Evolutionary conservation across 148 eudicot species (phyloP).

Genomic region (Chenopodium suecicum): DNA sequence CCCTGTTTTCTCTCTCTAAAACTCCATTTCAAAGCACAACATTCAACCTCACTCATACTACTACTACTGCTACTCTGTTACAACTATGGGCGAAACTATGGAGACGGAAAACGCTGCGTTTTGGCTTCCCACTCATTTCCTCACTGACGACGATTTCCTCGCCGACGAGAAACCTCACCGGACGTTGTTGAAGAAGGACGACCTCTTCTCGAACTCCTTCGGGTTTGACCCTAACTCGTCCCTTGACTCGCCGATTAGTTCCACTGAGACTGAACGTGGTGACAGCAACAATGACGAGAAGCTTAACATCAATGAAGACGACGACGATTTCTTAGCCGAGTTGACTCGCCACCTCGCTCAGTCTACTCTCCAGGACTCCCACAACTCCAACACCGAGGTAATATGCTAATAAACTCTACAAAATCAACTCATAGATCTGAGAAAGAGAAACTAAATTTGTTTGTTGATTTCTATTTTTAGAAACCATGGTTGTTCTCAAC

Average conservation of each 20-base stretch:
- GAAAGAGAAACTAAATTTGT: background rate
- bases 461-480: slow-evolving; percentile 18
- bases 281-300: slow-evolving; percentile 24
- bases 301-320: slow-evolving; percentile 31
- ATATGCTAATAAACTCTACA: background rate
- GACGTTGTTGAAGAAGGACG: background rate
- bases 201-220: background rate
- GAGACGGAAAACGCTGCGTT: slow-evolving; percentile 39
- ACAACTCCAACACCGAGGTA: slow-evolving; percentile 29
- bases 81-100: slow-evolving; percentile 30
- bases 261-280: slow-evolving; percentile 41
- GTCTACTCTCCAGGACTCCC: slow-evolving; percentile 33
- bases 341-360: slow-evolving; percentile 49
- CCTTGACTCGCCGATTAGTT: slow-evolving; percentile 38
- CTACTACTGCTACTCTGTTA: background rate
- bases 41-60: background rate
- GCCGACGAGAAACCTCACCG: slow-evolving; percentile 10
- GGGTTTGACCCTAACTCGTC: slow-evolving; percentile 29
- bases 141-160: slow-evolving; percentile 52
- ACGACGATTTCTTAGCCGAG: slow-evolving; percentile 47
- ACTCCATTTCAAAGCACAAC: background rate
- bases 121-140: slow-evolving; percentile 71
- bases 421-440: slow-evolving; percentile 24
- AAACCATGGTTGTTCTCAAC: slow-evolving; percentile 40
- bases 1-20: background rate